These are phyloP conservation scores for Mucor plumbeus DNA, from an alignment of 371 early-diverging fungal genomes.

Conservation along the genomic window DNA sequence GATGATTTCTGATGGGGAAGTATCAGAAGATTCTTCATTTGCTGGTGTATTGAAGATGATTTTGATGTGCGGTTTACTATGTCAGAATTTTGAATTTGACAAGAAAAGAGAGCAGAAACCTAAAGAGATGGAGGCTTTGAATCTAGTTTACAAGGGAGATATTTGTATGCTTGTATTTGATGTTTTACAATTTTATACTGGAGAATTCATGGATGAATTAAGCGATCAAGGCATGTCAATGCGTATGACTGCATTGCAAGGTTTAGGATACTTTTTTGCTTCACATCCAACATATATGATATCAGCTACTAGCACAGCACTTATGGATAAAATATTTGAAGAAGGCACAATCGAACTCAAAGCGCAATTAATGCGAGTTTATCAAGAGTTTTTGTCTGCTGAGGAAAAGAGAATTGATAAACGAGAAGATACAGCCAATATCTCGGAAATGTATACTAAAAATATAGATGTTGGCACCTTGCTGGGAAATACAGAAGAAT, in stretches of 20 bases:
- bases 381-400: constrained; percentile 69
- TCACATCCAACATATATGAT: constrained; percentile 76
- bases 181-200: constrained; percentile 30
- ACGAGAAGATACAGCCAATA: constrained; percentile 30
- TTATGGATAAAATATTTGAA: constrained; percentile 76
- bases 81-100: constrained; percentile 83
- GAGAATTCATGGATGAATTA: constrained; percentile 21
- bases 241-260: constrained; percentile 37
- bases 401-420: constrained; percentile 63
- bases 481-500: constrained; percentile 79
- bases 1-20: constrained; percentile 26
- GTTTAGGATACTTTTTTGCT: constrained; percentile 73
- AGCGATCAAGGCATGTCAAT: constrained; percentile 20
- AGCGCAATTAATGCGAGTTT: constrained; percentile 70
- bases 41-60: constrained; percentile 32
- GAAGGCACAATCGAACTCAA: constrained; percentile 55
- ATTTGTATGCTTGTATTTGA: constrained; percentile 31
- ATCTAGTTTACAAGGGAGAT: constrained; percentile 27
- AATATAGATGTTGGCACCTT: constrained; percentile 73
- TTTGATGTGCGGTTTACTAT: constrained; percentile 71
- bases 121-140: constrained; percentile 20
- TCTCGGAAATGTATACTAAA: constrained; percentile 27
- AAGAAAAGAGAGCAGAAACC: constrained; percentile 48
- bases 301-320: constrained; percentile 48
- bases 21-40: not conserved